Base-by-base conservation (phyloP, 805 yeast species). In the Lipomyces spencermartinsiae region DNA sequence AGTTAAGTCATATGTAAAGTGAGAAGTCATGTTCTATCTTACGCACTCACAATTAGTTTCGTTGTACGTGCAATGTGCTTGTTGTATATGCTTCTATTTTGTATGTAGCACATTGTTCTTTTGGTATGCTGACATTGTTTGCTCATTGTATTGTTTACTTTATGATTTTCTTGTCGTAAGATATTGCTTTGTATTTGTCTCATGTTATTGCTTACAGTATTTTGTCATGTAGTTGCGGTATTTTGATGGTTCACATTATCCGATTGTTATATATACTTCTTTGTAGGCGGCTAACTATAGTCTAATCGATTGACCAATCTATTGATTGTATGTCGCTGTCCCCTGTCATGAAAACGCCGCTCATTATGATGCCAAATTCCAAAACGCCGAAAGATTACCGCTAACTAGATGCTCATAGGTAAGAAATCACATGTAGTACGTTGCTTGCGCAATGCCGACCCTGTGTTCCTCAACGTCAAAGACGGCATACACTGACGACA, bases 371-470 rank as follows among this genome's bases (percentile, higher is more conserved):
- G 35, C 35, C 14, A 4, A n/a, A 19, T n/a, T 34, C 8, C 16
- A 25, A 25, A 22, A 4, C 9, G 25, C 43, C 25, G 46, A 22
- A 43, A 43, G 10, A 43, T 19, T 43, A 55, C n/a, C 68, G 62
- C 29, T 31, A 64, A 51, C 29, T 25, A 19, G 54, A 34, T 57
- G 29, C 19, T n/a, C n/a, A 19, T n/a, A 19, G 7, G 9, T 9
- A 4, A 37, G 43, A 12, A 43, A n/a, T 43, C 49, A 43, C 49
- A 43, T 43, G 34, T 58, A 70, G 29, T 63, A 63, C 43, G 63
- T 62, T n/a, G 68, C 67, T 57, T 68, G 67, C 22, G 67, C 69
- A 16, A 67, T 34, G 34, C 65, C 72, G 35, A 63, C 62, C 14
- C 59, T 16, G 31, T 51, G 59, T 55, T 16, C 57, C 19, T 46